Percentiles rank a stretch among this genome's conserved stretches.
Evolutionary conservation across 352 stramenopile genomes (phyloP).

Genomic region (Pythium myriotylum): DNA sequence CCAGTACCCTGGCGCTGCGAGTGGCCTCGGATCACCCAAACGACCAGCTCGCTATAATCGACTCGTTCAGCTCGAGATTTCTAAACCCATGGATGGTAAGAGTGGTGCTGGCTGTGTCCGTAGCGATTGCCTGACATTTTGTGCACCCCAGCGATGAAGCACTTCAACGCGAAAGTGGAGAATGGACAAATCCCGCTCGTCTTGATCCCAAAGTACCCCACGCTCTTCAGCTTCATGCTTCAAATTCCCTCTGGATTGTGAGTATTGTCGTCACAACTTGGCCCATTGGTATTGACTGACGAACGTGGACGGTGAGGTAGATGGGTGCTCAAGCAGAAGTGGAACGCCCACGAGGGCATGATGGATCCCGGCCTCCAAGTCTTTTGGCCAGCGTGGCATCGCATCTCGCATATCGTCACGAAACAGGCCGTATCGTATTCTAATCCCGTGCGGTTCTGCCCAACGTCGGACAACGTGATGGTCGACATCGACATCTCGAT

Average conservation of each 20-base stretch:
- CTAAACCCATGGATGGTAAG: conserved; percentile 50
- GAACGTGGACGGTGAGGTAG: conserved; percentile 40
- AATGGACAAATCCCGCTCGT: conserved; percentile 69
- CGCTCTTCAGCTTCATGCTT: conserved; percentile 48
- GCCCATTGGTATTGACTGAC: not conserved
- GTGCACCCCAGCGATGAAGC: conserved; percentile 35
- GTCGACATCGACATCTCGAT: conserved; percentile 89
- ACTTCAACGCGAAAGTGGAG: conserved; percentile 49
- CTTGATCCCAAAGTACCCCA: conserved; percentile 57
- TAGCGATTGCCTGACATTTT: not conserved
- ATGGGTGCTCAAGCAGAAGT: conserved; percentile 88
- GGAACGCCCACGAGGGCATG: conserved; percentile 78
- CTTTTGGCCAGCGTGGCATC: conserved; percentile 77
- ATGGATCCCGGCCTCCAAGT: conserved; percentile 79
- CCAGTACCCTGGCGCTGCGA: conserved; percentile 10
- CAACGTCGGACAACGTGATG: conserved; percentile 88
- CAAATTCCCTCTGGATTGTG: conserved; percentile 61
- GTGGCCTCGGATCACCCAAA: conserved; percentile 10
- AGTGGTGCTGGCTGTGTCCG: not conserved
- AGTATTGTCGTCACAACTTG: not conserved
- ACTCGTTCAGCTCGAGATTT: conserved; percentile 58
- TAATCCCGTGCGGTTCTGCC: conserved; percentile 69
- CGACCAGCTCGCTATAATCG: conserved; percentile 39
- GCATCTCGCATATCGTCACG: conserved; percentile 87
- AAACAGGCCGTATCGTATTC: conserved; percentile 87